phyloP scores from a whole-genome alignment of 352 stramenopile species.

The Phytophthora lateralis region DNA sequence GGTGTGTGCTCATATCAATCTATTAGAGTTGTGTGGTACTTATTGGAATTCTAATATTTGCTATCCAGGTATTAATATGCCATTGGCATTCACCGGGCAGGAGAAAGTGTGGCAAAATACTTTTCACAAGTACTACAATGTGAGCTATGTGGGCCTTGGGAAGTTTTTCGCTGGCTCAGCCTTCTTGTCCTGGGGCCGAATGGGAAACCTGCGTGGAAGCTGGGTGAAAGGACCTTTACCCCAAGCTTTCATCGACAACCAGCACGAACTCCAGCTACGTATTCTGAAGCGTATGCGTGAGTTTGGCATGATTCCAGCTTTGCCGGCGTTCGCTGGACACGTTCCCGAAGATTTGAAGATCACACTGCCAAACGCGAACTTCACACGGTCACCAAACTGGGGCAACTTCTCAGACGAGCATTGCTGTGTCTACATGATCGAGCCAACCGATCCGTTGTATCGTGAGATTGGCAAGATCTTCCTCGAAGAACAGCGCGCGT shows the following conservation, averaged over 20 bases:
- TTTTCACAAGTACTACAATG: slow-evolving; percentile 79
- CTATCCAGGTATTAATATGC: slow-evolving; percentile 85
- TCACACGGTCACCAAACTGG: slow-evolving; percentile 81
- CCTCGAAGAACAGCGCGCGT: slow-evolving; percentile 61
- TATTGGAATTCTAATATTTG: background rate
- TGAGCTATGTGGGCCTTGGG: slow-evolving; percentile 73
- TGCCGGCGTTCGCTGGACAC: slow-evolving; percentile 89
- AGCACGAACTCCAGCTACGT: slow-evolving; percentile 75
- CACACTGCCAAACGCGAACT: slow-evolving; percentile 77
- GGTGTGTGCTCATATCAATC: slow-evolving; percentile 1
- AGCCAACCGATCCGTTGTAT: slow-evolving; percentile 84
- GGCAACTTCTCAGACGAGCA: slow-evolving; percentile 79
- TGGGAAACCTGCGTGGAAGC: slow-evolving; percentile 88
- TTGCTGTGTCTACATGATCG: slow-evolving; percentile 85
- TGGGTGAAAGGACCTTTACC: slow-evolving; percentile 86
- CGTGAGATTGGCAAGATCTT: slow-evolving; percentile 75
- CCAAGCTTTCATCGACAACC: slow-evolving; percentile 83
- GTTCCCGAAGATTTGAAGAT: slow-evolving; percentile 83
- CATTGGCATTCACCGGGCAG: slow-evolving; percentile 89
- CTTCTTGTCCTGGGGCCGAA: slow-evolving; percentile 88
- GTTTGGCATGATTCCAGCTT: slow-evolving; percentile 89
- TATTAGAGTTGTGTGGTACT: background rate
- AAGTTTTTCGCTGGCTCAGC: slow-evolving; percentile 91
- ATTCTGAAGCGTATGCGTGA: slow-evolving; percentile 84
- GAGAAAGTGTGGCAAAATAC: slow-evolving; percentile 90